These are phyloP conservation scores for Olyra latifolia DNA, from an alignment of 176 grass and related monocot species.

Conservation along the genomic window DNA sequence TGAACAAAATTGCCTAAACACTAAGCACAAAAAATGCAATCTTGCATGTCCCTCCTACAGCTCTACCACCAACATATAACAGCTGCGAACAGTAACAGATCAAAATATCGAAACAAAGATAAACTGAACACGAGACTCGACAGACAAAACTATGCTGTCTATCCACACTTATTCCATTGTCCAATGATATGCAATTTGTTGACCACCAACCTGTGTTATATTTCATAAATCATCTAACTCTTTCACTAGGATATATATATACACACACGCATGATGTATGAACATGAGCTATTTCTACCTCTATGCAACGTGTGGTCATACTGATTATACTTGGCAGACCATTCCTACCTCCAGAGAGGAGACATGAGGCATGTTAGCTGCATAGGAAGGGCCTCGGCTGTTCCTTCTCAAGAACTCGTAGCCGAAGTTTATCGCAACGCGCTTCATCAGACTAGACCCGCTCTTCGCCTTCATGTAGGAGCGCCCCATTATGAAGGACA, in stretches of 20 bases:
- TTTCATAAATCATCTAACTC: constrained; percentile 27
- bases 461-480: constrained; percentile 68
- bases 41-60: not conserved
- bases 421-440: constrained; percentile 53
- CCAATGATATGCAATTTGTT: constrained; percentile 14
- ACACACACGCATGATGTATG: not conserved
- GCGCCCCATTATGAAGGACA: constrained; percentile 81
- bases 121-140: not conserved
- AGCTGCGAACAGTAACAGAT: not conserved
- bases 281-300: constrained; percentile 29
- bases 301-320: not conserved
- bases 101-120: not conserved
- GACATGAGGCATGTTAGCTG: constrained; percentile 63
- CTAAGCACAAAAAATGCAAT: constrained; percentile 11
- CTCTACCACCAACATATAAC: not conserved
- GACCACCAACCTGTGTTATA: not conserved
- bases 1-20: constrained; percentile 7
- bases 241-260: constrained; percentile 32
- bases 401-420: constrained; percentile 90
- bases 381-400: constrained; percentile 59
- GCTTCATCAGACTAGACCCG: constrained; percentile 64
- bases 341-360: constrained; percentile 91
- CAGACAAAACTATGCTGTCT: not conserved
- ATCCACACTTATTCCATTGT: not conserved
- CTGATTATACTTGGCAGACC: constrained; percentile 82